Conservation (phyloP, 176 grass and related monocot genomes). For the Miscanthus lutarioriparius region DNA sequence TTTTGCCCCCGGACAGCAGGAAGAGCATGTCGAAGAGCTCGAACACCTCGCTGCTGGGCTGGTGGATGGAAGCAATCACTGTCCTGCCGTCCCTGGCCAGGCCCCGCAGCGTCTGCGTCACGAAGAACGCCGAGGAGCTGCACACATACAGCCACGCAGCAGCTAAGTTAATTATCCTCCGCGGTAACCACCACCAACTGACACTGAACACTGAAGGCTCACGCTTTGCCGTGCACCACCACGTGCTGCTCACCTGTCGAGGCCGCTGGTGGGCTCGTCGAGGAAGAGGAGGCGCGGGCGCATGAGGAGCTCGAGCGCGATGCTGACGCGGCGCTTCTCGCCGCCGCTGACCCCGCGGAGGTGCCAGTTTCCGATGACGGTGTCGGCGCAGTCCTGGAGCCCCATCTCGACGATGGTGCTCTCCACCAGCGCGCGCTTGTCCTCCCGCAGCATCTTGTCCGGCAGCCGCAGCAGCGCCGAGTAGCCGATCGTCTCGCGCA, state of each 20-base stretch:
- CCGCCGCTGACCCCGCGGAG: slow-evolving; percentile 93
- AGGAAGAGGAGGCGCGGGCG: slow-evolving; percentile 96
- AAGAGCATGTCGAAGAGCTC: slow-evolving; percentile 96
- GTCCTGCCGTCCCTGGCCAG: slow-evolving; percentile 95
- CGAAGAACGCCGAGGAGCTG: slow-evolving; percentile 99
- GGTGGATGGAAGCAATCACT: slow-evolving; percentile 91
- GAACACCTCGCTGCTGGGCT: slow-evolving; percentile 98
- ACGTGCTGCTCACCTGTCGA: slow-evolving; percentile 66
- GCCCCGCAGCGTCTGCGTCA: slow-evolving; percentile 87
- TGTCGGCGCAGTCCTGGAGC: slow-evolving; percentile 95
- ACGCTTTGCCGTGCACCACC: too few species aligned
- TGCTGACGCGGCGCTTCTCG: slow-evolving; percentile 98
- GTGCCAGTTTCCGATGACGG: slow-evolving; percentile 97
- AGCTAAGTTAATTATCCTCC: not conserved
- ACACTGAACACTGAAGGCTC: not conserved
- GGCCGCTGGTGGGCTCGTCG: slow-evolving; percentile 97
- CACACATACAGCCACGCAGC: not conserved
- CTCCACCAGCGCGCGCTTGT: slow-evolving; percentile 91
- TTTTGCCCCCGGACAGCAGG: slow-evolving; percentile 94
- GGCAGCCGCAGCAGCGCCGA: slow-evolving; percentile 92
- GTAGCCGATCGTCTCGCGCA: slow-evolving; percentile 95
- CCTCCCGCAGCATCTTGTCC: slow-evolving; percentile 83
- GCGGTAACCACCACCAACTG: not conserved
- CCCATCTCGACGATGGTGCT: slow-evolving; percentile 96
- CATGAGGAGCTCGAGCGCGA: slow-evolving; percentile 98